phyloP scores from a whole-genome alignment of 306 rosid species.

The Albizia julibrissin region DNA sequence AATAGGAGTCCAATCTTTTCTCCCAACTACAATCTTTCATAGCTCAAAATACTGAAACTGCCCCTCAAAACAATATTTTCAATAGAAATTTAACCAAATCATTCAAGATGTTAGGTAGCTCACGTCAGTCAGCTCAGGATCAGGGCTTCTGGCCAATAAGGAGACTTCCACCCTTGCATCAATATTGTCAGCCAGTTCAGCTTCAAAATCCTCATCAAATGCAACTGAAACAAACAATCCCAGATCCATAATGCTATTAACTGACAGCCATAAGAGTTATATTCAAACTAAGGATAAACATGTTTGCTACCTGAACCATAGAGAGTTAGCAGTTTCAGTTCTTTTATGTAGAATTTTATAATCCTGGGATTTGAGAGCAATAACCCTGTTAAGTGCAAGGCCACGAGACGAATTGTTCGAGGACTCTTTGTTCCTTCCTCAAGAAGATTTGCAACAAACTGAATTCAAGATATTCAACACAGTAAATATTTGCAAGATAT shows the following conservation, averaged over 20 bases:
- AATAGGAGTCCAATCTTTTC: neutral
- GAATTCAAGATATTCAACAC: conserved; percentile 28
- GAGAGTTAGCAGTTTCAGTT: conserved; percentile 77
- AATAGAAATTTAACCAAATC: conserved; percentile 1
- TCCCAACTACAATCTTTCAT: neutral
- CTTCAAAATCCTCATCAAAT: conserved; percentile 97
- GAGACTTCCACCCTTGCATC: conserved; percentile 80
- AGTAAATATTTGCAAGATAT: conserved; percentile 18
- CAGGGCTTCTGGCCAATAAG: conserved; percentile 69
- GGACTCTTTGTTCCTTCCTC: conserved; percentile 96
- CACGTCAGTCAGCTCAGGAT: conserved; percentile 85
- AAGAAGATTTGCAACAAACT: conserved; percentile 80
- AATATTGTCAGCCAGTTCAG: conserved; percentile 78
- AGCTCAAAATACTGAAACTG: neutral
- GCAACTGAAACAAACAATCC: conserved; percentile 64
- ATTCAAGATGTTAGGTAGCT: conserved; percentile 34
- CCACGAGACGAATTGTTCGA: conserved; percentile 96
- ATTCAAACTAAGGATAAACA: conserved; percentile 1
- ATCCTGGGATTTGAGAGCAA: conserved; percentile 81
- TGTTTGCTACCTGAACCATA: conserved; percentile 79
- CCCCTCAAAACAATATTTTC: neutral
- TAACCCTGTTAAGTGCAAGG: conserved; percentile 87
- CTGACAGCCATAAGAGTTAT: conserved; percentile 16
- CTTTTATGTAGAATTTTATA: conserved; percentile 79
- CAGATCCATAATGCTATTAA: conserved; percentile 26